These are phyloP conservation scores for Baudoinia panamericana DNA, from an alignment of 495 filamentous ascomycete genomes.

Conservation along the genomic window DNA sequence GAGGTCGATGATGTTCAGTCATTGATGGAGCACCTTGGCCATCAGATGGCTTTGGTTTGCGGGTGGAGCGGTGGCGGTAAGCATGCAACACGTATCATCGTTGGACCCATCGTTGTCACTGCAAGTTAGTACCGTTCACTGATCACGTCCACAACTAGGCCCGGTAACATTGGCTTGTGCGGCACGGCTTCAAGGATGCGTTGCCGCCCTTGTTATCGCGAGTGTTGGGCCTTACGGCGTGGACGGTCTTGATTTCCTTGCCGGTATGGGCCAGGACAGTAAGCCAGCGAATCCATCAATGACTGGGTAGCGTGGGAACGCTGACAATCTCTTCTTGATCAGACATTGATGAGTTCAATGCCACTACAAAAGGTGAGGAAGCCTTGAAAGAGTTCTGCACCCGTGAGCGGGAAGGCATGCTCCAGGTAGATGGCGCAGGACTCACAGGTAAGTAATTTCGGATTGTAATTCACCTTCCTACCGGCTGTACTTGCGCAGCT, in stretches of 20 bases:
- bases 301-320: no score
- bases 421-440: conserved; percentile 6
- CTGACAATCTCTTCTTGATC: neutral
- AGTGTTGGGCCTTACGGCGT: conserved; percentile 16
- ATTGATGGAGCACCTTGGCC: conserved; percentile 13
- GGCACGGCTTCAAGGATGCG: conserved; percentile 9
- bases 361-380: conserved; percentile 12
- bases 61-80: conserved; percentile 20
- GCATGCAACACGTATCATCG: neutral
- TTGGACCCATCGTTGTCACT: neutral
- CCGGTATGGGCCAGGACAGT: conserved; percentile 21
- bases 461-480: no score
- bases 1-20: conserved; percentile 9
- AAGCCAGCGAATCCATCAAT: no score
- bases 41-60: conserved; percentile 8
- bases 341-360: conserved; percentile 18
- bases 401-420: conserved; percentile 3
- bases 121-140: no score
- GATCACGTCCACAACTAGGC: neutral
- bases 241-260: conserved; percentile 16
- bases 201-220: conserved; percentile 11
- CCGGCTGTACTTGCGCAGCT: no score
- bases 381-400: conserved; percentile 8
- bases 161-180: conserved; percentile 17
- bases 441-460: no score